Evolutionary conservation across 148 eudicot genomes (phyloP).

Genomic region (Hydrangea macrophylla): DNA sequence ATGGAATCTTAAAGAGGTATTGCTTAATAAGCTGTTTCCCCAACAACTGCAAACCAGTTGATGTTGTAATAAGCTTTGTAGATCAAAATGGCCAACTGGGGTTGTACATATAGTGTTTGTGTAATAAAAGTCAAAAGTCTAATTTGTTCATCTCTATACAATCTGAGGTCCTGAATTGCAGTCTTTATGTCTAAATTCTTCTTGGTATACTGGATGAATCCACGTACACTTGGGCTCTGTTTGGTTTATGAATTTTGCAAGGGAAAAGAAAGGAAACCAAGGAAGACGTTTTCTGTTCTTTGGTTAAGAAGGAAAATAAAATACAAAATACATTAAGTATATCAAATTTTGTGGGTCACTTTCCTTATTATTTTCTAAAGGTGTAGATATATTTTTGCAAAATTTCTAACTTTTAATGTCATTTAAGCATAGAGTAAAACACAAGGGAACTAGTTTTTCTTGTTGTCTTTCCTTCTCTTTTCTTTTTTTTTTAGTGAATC

Average conservation of each 20-base stretch:
- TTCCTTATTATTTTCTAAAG: too few relatives aligned
- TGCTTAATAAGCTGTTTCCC: constrained; percentile 23
- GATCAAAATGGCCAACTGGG: neutral
- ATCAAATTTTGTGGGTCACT: too few relatives aligned
- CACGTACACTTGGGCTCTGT: too few relatives aligned
- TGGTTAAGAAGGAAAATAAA: too few relatives aligned
- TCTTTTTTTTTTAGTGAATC: too few relatives aligned
- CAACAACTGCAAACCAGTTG: constrained; percentile 8
- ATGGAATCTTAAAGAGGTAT: constrained; percentile 10
- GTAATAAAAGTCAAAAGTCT: constrained; percentile 5
- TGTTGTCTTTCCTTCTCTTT: too few relatives aligned
- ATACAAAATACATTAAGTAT: too few relatives aligned
- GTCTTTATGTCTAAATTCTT: neutral
- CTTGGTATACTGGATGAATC: neutral
- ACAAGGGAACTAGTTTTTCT: too few relatives aligned
- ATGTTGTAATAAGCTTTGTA: constrained; percentile 13
- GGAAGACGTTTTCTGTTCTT: neutral
- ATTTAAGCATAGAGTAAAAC: too few relatives aligned
- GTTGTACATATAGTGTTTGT: constrained; percentile 11
- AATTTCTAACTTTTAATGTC: too few relatives aligned
- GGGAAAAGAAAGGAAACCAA: neutral
- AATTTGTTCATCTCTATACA: neutral
- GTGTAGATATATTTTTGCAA: too few relatives aligned
- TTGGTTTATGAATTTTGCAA: too few relatives aligned
- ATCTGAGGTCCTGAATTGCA: neutral